Base-by-base conservation (phyloP, 2,329 filamentous ascomycete genomes). In the Pezicula rhizophila region DNA sequence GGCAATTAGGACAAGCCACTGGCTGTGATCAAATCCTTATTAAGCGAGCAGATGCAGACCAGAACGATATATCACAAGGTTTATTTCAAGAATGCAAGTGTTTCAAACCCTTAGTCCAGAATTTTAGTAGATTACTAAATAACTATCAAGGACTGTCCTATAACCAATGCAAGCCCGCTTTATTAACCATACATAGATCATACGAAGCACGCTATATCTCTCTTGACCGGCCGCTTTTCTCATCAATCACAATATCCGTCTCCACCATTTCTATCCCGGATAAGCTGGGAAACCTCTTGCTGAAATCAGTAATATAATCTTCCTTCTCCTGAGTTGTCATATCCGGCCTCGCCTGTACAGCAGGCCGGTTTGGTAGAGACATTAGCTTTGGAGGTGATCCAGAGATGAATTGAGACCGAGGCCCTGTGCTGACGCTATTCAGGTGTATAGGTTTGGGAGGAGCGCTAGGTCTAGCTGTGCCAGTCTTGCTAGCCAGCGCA, bases 261-360 rank as follows among this genome's bases (percentile, higher is more conserved):
- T 65, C 64, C 40, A 66, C 64, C 62, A 65, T 87, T 70, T 96
- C 91, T 57, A 96, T 79, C 8, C 89, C 80, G 48, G 83, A 84
- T 50, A 97, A 70, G 64, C 87, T 95, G 1, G 92, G 92, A 67
- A 90, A 96, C 50, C 89, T 76, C 68, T 90, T 90, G 52, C 84
- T 85, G 65, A 97, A 96, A 62, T 88, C 68, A 51, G 70, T 67
- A 40, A 85, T 66, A 60, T 84, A 84, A 57, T 90, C 87, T 41
- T 82, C 80, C 62, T 74, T 79, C 58, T 84, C 76, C 55, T 74
- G 70, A 3, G 70, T 64, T 47, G 72, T 75, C 78, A 81, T 82
- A 39, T 78, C 75, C 50, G 79, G 61, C 45, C 69, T 64, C 3
- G 76, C 72, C 52, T 75, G 72, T 12, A 31, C 5, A 1, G 52